Conservation (phyloP, 2,329 filamentous ascomycete genomes). For the Cladophialophora carrionii region DNA sequence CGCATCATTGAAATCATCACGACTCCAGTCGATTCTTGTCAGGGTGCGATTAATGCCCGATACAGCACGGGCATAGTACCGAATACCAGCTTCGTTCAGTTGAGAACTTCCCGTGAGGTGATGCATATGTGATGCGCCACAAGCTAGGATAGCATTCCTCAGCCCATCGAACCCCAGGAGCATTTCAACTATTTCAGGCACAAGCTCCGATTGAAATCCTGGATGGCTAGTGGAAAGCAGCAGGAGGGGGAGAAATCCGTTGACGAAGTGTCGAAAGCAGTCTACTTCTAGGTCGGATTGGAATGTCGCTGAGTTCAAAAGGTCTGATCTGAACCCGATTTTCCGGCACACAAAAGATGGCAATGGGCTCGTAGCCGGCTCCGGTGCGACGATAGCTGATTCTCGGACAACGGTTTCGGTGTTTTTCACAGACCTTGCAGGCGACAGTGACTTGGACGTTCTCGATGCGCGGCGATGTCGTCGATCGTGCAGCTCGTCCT, state of each 20-base stretch:
- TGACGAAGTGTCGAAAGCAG: conserved; percentile 27
- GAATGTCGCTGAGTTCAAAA: conserved; percentile 22
- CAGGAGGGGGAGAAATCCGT: conserved; percentile 20
- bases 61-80: conserved; percentile 26
- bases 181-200: conserved; percentile 27
- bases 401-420: neutral
- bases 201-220: conserved; percentile 22
- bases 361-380: neutral
- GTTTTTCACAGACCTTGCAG: conserved; percentile 1
- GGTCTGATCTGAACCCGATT: conserved; percentile 21
- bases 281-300: conserved; percentile 29
- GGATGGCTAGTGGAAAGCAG: conserved; percentile 26
- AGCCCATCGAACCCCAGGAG: conserved; percentile 27
- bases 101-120: conserved; percentile 19
- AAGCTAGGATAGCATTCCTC: conserved; percentile 25
- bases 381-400: neutral
- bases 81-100: conserved; percentile 24
- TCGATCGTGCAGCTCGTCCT: conserved; percentile 29
- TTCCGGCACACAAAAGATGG: conserved; percentile 23
- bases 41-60: conserved; percentile 25
- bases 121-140: conserved; percentile 25
- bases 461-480: conserved; percentile 25
- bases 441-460: conserved; percentile 8
- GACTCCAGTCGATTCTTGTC: conserved; percentile 25
- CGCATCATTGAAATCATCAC: conserved; percentile 25